These are phyloP conservation scores for Cryptosporidium sp. DNA, from an alignment of 169 alveolate species.

Conservation along the genomic window DNA sequence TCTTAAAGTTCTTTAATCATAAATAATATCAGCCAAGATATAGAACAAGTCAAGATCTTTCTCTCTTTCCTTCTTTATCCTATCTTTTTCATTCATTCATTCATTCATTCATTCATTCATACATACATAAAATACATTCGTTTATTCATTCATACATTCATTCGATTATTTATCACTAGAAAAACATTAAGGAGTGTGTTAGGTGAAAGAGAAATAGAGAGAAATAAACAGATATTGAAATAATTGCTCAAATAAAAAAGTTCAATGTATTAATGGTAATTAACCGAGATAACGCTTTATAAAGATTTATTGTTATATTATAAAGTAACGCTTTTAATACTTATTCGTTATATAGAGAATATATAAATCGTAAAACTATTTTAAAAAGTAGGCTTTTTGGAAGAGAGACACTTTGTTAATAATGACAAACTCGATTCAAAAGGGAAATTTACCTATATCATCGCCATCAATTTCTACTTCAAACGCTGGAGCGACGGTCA, in stretches of 20 bases:
- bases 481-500: not conserved
- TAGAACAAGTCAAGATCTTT: not conserved
- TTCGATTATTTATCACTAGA: not conserved
- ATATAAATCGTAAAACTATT: not conserved
- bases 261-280: slow-evolving; percentile 25
- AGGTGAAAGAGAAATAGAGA: not conserved
- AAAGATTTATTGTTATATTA: not conserved
- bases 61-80: not conserved
- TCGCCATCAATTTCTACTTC: slow-evolving; percentile 7
- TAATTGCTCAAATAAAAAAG: not conserved
- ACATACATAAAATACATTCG: no score
- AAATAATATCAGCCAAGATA: not conserved
- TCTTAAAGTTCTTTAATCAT: not conserved
- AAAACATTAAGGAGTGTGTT: not conserved
- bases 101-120: no score
- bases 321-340: slow-evolving; percentile 6
- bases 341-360: not conserved
- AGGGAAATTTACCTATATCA: not conserved
- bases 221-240: not conserved
- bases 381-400: not conserved
- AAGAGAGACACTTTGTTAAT: not conserved
- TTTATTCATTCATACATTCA: not conserved
- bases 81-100: no score
- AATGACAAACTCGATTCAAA: slow-evolving; percentile 5
- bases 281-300: slow-evolving; percentile 11